Conservation (phyloP, 306 rosid genomes). For the Lathyrus sativus region DNA sequence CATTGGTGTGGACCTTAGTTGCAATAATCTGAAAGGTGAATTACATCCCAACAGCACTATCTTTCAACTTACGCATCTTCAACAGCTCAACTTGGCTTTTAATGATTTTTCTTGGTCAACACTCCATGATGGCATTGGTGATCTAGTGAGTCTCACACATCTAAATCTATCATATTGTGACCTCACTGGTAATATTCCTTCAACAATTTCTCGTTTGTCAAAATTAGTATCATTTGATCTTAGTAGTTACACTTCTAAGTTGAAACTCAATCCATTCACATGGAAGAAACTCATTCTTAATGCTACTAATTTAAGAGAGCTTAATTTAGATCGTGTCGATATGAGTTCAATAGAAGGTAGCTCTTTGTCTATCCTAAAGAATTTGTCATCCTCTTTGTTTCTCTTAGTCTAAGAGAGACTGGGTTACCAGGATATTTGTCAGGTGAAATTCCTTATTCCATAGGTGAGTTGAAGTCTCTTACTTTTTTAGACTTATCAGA, state of each 20-base stretch:
- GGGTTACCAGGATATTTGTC: slow-evolving; percentile 6
- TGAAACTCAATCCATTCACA: slow-evolving; percentile 7
- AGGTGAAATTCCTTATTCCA: slow-evolving; percentile 32
- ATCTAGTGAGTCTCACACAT: slow-evolving; percentile 25
- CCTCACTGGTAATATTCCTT: slow-evolving; percentile 21
- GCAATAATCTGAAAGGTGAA: slow-evolving; percentile 10
- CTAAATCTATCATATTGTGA: not conserved
- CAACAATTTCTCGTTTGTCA: slow-evolving; percentile 40
- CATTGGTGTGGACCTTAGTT: slow-evolving; percentile 32
- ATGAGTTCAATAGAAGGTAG: slow-evolving; percentile 2
- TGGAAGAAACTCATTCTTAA: slow-evolving; percentile 37
- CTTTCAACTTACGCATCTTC: slow-evolving; percentile 22
- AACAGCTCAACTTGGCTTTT: slow-evolving; percentile 29
- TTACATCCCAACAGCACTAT: slow-evolving; percentile 27
- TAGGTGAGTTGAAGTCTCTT: slow-evolving; percentile 10
- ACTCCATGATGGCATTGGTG: slow-evolving; percentile 8
- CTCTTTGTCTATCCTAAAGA: slow-evolving; percentile 21
- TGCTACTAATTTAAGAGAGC: slow-evolving; percentile 21
- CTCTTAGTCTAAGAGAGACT: not conserved
- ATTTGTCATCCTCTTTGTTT: slow-evolving; percentile 39
- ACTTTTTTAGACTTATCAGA: not conserved
- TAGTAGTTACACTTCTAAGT: no score
- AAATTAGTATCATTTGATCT: slow-evolving; percentile 41
- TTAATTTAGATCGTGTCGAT: not conserved
- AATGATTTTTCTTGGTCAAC: slow-evolving; percentile 25